phyloP scores from a whole-genome alignment of 352 stramenopile genomes.

The Globisporangium ultimum region DNA sequence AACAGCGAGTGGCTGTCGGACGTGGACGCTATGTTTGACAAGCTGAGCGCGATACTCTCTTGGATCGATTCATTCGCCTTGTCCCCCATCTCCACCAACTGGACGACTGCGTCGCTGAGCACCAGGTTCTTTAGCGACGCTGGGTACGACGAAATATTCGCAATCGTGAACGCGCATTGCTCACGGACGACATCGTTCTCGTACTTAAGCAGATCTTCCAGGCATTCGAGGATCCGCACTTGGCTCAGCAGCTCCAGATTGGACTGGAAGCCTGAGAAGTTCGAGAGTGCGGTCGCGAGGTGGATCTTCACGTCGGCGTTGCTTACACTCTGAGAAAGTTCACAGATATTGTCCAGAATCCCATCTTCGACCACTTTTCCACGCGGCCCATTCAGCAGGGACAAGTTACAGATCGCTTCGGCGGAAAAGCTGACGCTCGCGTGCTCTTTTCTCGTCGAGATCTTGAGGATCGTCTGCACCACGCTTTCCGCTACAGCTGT shows the following conservation, averaged over 20 bases:
- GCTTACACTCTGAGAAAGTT: conserved; percentile 40
- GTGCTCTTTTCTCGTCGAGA: conserved; percentile 63
- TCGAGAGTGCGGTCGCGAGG: conserved; percentile 71
- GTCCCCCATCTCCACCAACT: conserved; percentile 60
- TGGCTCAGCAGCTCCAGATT: conserved; percentile 74
- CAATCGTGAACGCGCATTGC: conserved; percentile 67
- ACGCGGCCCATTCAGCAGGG: conserved; percentile 56
- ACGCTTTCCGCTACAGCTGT: conserved; percentile 65
- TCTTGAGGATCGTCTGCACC: conserved; percentile 74
- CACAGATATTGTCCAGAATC: conserved; percentile 72
- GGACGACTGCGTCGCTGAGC: conserved; percentile 55
- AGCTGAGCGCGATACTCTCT: conserved; percentile 70
- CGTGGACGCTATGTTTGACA: conserved; percentile 72
- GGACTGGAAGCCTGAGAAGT: conserved; percentile 65
- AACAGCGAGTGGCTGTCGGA: conserved; percentile 56
- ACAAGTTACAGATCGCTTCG: conserved; percentile 78
- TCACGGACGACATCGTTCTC: conserved; percentile 66
- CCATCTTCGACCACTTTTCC: conserved; percentile 78
- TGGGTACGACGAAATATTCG: conserved; percentile 69
- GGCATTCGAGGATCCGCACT: conserved; percentile 61
- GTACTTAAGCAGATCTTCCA: conserved; percentile 71
- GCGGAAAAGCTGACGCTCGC: conserved; percentile 54
- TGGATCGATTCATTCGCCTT: conserved; percentile 50
- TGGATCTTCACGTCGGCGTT: conserved; percentile 50
- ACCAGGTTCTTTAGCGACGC: conserved; percentile 64